phyloP scores from a whole-genome alignment of 208 protist species.

The Leishmania amazonensis region DNA sequence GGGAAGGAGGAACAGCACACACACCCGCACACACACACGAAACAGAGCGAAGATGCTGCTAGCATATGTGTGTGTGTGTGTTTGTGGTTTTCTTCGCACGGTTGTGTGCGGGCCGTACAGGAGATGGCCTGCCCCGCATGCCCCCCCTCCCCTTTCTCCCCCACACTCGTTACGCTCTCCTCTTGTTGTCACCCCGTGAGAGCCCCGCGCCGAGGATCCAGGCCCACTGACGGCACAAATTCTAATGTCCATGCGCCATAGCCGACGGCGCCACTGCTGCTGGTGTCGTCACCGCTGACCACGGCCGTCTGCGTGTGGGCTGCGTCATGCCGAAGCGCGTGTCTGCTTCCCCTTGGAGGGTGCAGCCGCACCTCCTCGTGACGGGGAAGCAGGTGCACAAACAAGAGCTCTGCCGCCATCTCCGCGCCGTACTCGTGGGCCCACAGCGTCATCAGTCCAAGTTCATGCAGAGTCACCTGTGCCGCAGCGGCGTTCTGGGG shows the following conservation, averaged over 20 bases:
- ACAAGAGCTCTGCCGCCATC: constrained; percentile 51
- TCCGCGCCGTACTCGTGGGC: constrained; percentile 58
- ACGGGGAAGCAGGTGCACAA: constrained; percentile 41
- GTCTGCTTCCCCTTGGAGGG: constrained; percentile 11
- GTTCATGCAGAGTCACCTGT: constrained; percentile 37
- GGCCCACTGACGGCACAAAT: neutral
- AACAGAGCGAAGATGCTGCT: too few species aligned
- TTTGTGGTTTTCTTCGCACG: neutral
- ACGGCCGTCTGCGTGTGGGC: neutral
- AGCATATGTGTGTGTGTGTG: neutral
- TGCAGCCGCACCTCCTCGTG: constrained; percentile 11
- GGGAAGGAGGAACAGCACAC: too few species aligned
- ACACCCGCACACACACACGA: too few species aligned
- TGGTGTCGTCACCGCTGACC: neutral
- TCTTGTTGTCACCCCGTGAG: neutral
- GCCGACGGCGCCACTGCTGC: neutral
- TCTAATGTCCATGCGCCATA: constrained; percentile 25
- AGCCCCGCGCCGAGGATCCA: neutral
- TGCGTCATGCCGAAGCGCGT: neutral
- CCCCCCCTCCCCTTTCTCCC: neutral
- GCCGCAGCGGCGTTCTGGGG: neutral
- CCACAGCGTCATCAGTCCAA: constrained; percentile 50
- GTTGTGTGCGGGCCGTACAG: too few species aligned
- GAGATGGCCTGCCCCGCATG: neutral
- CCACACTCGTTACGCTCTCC: neutral